A percentile compares a stretch with the other conserved stretches of the same genome.
Conservation (phyloP, 257 asterid genomes). For the Haberlea rhodopensis region DNA sequence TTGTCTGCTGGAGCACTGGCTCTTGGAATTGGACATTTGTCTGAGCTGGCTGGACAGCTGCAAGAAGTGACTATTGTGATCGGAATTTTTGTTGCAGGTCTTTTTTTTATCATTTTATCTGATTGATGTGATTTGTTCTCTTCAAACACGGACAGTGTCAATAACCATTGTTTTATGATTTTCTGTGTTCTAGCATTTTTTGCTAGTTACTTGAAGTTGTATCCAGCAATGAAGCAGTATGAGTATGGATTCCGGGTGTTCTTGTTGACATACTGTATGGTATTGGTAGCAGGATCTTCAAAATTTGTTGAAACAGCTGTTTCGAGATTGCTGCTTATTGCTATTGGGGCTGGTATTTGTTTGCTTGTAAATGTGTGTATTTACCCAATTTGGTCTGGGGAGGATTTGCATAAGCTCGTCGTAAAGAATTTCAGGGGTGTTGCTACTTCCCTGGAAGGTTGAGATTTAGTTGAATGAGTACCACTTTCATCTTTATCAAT, state of each 20-base stretch:
- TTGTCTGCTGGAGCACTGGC: slow-evolving; percentile 86
- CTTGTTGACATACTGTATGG: slow-evolving; percentile 79
- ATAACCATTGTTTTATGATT: not conserved
- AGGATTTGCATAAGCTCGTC: slow-evolving; percentile 82
- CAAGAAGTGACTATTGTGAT: slow-evolving; percentile 67
- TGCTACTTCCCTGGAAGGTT: slow-evolving; percentile 85
- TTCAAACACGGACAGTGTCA: not conserved
- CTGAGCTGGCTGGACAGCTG: slow-evolving; percentile 47
- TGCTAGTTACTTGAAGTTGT: slow-evolving; percentile 69
- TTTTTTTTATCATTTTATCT: not conserved
- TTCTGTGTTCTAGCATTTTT: slow-evolving; percentile 48
- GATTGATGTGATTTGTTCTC: slow-evolving; percentile 1
- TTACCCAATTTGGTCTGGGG: slow-evolving; percentile 96
- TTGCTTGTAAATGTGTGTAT: slow-evolving; percentile 62
- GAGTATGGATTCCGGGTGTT: slow-evolving; percentile 92
- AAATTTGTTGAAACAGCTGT: slow-evolving; percentile 63
- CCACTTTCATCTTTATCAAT: not conserved
- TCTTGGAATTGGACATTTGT: slow-evolving; percentile 66
- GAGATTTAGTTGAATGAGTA: not conserved
- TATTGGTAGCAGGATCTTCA: slow-evolving; percentile 67
- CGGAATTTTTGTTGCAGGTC: slow-evolving; percentile 77
- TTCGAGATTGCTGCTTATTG: slow-evolving; percentile 67
- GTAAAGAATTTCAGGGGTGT: slow-evolving; percentile 78
- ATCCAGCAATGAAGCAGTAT: slow-evolving; percentile 83
- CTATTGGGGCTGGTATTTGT: slow-evolving; percentile 75